Evolutionary conservation across 2,329 filamentous ascomycete species (phyloP).

Genomic region (Exophiala alcalophila): DNA sequence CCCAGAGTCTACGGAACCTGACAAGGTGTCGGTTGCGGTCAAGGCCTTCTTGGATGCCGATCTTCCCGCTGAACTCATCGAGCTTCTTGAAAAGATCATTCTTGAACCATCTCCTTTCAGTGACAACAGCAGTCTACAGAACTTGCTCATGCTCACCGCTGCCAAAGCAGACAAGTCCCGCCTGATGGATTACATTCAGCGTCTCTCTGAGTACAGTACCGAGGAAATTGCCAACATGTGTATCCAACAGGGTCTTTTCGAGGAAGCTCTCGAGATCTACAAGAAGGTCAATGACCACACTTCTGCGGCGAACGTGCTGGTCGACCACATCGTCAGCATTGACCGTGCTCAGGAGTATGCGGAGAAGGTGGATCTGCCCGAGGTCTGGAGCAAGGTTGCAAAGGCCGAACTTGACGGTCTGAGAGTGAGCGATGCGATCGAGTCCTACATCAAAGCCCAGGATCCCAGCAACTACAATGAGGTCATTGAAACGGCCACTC

Average conservation of each 20-base stretch:
- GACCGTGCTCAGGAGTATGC: conserved; percentile 95
- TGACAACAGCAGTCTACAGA: conserved; percentile 94
- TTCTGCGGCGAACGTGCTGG: conserved; percentile 83
- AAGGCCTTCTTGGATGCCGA: conserved; percentile 89
- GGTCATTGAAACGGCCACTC: conserved; percentile 92
- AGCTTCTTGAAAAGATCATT: conserved; percentile 97
- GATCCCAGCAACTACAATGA: conserved; percentile 92
- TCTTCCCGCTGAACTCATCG: conserved; percentile 89
- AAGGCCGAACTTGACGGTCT: conserved; percentile 97
- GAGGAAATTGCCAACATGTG: conserved; percentile 91
- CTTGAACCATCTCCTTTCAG: conserved; percentile 99
- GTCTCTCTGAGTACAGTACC: conserved; percentile 81
- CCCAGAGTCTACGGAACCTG: conserved; percentile 84
- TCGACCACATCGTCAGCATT: conserved; percentile 96
- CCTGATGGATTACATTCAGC: conserved; percentile 94
- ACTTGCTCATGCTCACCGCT: conserved; percentile 91
- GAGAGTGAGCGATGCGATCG: conserved; percentile 85
- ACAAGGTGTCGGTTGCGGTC: conserved; percentile 92
- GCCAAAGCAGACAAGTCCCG: conserved; percentile 94
- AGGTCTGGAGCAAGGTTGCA: conserved; percentile 97
- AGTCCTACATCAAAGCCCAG: conserved; percentile 93
- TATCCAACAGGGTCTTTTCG: conserved; percentile 89
- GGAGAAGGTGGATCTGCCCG: conserved; percentile 86
- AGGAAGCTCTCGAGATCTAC: conserved; percentile 97
- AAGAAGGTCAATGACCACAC: conserved; percentile 93